Base-by-base conservation (phyloP, 2,329 filamentous ascomycete genomes). In the Fusarium irregulare region DNA sequence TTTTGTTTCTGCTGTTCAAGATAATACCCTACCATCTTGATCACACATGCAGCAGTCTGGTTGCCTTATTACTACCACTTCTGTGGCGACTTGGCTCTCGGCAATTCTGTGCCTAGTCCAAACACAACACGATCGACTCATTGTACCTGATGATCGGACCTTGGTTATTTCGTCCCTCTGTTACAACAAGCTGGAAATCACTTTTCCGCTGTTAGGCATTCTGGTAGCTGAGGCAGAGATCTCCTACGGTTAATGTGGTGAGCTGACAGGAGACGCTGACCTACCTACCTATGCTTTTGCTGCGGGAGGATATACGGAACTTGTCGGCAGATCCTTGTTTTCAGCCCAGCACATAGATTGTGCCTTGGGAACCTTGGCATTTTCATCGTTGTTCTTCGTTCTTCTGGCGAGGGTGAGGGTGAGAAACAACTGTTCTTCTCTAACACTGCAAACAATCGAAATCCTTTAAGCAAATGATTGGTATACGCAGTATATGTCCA, bases 71-170 rank as follows among this genome's bases (percentile, higher is more conserved):
- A 32, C 34, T 27, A 30, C 30, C 25, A 34, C 30, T 25, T 27
- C 46, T 23, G 41, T 67, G 53, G 32, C 49, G 42, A 50, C 66
- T 70, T 67, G 62, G 58, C 62, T 58, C 48, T 58, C 48, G 62
- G 53, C 67, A 70, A 51, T 41, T 68, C 18, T 64, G 30, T 56
- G 53, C 62, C 66, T 55, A 63, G 66, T 37, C 18, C 57, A 25
- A 51, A 40, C 47, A 34, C 20, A 20, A 28, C 20, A 41, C n/a
- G 18, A 51, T 51, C 32, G 18, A 34, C 45, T 51, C 25, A 27
- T 13, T 42, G 21, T 51, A 27, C 49, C 23, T 55, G 21, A 21
- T 60, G 42, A 51, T 56, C 28, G 23, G 14, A 21, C 46, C 45
- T 51, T 44, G 13, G 44, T 44, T 48, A 34, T 25, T 37, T 49